phyloP scores from a whole-genome alignment of 2,329 filamentous ascomycete genomes.

The Colletotrichum orbiculare region DNA sequence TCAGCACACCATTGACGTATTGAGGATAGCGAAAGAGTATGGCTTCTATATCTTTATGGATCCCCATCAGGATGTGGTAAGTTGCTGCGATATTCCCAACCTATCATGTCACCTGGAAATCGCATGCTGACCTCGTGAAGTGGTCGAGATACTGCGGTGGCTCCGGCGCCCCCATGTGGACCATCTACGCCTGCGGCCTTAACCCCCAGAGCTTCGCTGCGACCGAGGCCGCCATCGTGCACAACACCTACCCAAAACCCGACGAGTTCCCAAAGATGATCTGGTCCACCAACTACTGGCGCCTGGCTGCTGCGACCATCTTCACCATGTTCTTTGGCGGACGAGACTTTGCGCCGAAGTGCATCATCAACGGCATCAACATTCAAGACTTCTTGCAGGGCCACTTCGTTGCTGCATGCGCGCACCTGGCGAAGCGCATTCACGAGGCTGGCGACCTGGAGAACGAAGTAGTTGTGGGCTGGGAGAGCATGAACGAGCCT shows the following conservation, averaged over 20 bases:
- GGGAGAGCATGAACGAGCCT: conserved; percentile 97
- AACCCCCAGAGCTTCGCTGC: conserved; percentile 86
- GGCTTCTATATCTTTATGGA: conserved; percentile 99
- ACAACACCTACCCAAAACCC: conserved; percentile 91
- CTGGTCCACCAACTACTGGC: conserved; percentile 96
- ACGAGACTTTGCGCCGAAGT: conserved; percentile 92
- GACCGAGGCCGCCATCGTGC: conserved; percentile 92
- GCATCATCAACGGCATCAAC: conserved; percentile 92
- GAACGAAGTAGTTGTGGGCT: conserved; percentile 88
- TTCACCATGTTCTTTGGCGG: conserved; percentile 96
- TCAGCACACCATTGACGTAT: conserved; percentile 85
- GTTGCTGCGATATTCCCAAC: conserved; percentile 46
- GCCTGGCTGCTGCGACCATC: conserved; percentile 87
- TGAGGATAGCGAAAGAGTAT: conserved; percentile 87
- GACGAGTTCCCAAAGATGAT: conserved; percentile 97
- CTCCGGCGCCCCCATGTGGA: conserved; percentile 98
- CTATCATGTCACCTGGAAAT: background rate
- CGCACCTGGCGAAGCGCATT: conserved; percentile 84
- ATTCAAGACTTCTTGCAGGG: conserved; percentile 95
- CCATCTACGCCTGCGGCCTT: conserved; percentile 91
- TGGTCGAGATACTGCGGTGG: conserved; percentile 97
- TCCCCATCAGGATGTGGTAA: conserved; percentile 94
- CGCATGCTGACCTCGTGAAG: conserved; percentile 53
- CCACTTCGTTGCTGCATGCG: conserved; percentile 85
- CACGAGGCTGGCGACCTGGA: conserved; percentile 91